Evolutionary conservation across 2,329 filamentous ascomycete species (phyloP).

Genomic region (Spiromastix sp.): DNA sequence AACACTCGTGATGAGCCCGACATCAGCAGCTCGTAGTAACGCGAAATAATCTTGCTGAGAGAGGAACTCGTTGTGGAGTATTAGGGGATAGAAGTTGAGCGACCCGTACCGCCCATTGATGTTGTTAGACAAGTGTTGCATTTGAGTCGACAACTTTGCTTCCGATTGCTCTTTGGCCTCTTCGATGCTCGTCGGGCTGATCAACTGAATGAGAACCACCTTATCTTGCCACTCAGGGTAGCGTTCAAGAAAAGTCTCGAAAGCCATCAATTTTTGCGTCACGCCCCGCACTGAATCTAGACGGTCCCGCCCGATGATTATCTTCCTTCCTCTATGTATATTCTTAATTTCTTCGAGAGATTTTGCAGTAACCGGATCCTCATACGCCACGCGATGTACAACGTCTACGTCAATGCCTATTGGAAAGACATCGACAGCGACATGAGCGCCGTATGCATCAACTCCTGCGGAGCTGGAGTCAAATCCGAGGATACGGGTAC

Average conservation of each 20-base stretch:
- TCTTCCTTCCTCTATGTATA: slow-evolving; percentile 79
- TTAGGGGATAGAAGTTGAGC: slow-evolving; percentile 78
- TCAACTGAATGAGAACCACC: slow-evolving; percentile 91
- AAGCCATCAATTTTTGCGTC: slow-evolving; percentile 90
- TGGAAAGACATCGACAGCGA: slow-evolving; percentile 86
- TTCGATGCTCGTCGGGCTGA: slow-evolving; percentile 72
- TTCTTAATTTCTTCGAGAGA: slow-evolving; percentile 61
- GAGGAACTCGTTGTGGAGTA: slow-evolving; percentile 91
- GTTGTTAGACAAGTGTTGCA: slow-evolving; percentile 79
- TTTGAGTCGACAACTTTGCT: slow-evolving; percentile 74
- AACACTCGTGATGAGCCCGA: slow-evolving; percentile 89
- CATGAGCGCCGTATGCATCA: slow-evolving; percentile 77
- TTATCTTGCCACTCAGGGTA: slow-evolving; percentile 88
- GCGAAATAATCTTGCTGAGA: slow-evolving; percentile 88
- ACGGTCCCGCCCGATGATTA: slow-evolving; percentile 91
- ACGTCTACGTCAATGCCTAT: slow-evolving; percentile 86
- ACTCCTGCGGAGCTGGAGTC: slow-evolving; percentile 76
- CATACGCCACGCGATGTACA: slow-evolving; percentile 66
- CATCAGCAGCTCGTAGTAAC: slow-evolving; percentile 78
- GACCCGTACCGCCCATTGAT: slow-evolving; percentile 90
- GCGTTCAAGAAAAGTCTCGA: slow-evolving; percentile 79
- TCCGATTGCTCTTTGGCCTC: slow-evolving; percentile 67
- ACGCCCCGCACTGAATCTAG: slow-evolving; percentile 87
- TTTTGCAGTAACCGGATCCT: slow-evolving; percentile 57
- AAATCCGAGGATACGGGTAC: slow-evolving; percentile 82